Evolutionary conservation across 1,284 basidiomycete genomes (phyloP).

Genomic region (Marasmius sp.): DNA sequence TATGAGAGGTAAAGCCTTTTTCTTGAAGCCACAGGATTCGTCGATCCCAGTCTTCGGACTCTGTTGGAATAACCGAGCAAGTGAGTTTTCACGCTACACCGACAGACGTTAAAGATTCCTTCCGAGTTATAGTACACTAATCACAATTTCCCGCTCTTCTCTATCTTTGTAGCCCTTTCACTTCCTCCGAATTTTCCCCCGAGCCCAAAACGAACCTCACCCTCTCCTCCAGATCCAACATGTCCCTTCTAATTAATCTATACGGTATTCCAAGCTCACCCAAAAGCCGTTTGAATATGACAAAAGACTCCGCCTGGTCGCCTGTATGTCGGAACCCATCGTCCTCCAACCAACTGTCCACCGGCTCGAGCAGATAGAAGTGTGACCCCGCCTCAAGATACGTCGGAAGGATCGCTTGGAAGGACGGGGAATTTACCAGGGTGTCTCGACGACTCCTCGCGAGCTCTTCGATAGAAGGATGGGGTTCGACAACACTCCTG

Average conservation of each 20-base stretch:
- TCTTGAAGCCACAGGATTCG: too few species aligned
- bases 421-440: constrained; percentile 36
- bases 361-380: constrained; percentile 55
- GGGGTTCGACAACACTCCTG: constrained; percentile 31
- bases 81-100: too few species aligned
- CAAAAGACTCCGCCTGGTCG: constrained; percentile 42
- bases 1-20: too few species aligned
- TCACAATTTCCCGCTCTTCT: too few species aligned
- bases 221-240: constrained; percentile 32
- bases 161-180: too few species aligned
- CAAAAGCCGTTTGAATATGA: constrained; percentile 39
- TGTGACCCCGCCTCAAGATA: constrained; percentile 36
- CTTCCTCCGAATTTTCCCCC: too few species aligned
- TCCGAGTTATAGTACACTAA: too few species aligned
- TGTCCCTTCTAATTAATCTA: constrained; percentile 43
- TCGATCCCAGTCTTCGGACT: too few species aligned
- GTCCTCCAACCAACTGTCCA: constrained; percentile 58
- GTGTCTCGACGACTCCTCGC: constrained; percentile 26
- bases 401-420: constrained; percentile 38
- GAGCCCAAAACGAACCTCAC: constrained; percentile 15
- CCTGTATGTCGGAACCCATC: constrained; percentile 61
- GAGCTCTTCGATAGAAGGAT: constrained; percentile 4
- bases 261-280: constrained; percentile 46
- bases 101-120: too few species aligned
- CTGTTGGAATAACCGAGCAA: too few species aligned